Conservation (phyloP, 352 stramenopile genomes). For the Peronospora destructor region DNA sequence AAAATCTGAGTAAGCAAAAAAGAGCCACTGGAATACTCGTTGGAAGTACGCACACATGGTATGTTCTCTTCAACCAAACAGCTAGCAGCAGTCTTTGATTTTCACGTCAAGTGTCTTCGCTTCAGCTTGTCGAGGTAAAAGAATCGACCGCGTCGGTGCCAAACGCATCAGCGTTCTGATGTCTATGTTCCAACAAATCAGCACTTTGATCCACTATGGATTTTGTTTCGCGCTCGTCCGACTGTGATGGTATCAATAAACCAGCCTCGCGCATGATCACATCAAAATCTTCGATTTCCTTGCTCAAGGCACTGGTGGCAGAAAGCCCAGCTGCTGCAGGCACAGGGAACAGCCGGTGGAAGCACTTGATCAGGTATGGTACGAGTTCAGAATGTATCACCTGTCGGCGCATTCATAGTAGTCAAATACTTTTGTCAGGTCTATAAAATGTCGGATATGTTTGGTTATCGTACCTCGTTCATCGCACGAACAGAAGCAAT, state of each 20-base stretch:
- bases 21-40: background rate
- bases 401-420: constrained; percentile 15
- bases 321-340: constrained; percentile 20
- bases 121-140: background rate
- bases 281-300: constrained; percentile 35
- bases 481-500: constrained; percentile 45
- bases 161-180: background rate
- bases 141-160: constrained; percentile 1
- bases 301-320: constrained; percentile 13
- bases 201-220: constrained; percentile 27
- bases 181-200: constrained; percentile 5
- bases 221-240: constrained; percentile 7
- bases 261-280: constrained; percentile 45
- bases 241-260: constrained; percentile 7
- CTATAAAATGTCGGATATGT: background rate
- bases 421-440: constrained; percentile 2
- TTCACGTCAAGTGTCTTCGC: constrained; percentile 1
- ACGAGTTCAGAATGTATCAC: constrained; percentile 50
- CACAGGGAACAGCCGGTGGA: constrained; percentile 56
- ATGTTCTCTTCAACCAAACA: constrained; percentile 11
- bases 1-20: background rate
- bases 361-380: constrained; percentile 66
- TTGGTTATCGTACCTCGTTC: constrained; percentile 34
- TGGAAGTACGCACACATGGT: background rate
- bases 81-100: constrained; percentile 46